Evolutionary conservation across 257 asterid genomes (phyloP), one percentile per base, ranked within the genome.

Genomic region (Penstemon davidsonii): DNA sequence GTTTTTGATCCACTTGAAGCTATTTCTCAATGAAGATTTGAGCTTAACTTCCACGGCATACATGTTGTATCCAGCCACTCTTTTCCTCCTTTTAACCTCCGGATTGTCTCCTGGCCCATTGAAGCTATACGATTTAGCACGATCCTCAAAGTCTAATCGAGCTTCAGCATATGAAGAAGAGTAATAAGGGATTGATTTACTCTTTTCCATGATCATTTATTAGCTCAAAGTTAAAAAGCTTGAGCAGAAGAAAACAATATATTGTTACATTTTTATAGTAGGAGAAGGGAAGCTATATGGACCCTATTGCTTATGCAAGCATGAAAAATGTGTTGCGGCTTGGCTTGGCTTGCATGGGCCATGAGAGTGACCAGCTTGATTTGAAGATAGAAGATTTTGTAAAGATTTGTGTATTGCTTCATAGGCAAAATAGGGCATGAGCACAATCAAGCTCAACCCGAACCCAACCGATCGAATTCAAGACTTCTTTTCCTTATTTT

Each of bases 1-100:
- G 83, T 78, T 87, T 86, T 90, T 92, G 81, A 90, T 85, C 97
- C 98, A 92, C 83, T 87, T 92, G 69, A 90, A 84, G 80, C 97
- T 88, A 87, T 76, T 90, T 61, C 90, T 88, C 45, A 92, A 65
- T 2, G 97, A 88, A n/a, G 92, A 83, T 70, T 88, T 88, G 62
- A 92, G 75, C 85, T 86, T 92, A 78, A 90, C 96, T 80, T 92
- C 98, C 75, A 82, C 13, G 25, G 91, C 62, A 65, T 81, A 90
- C 95, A 78, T 88, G 69, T 88, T 92, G 67, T 92, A 92, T 33
- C 75, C 71, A 33, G 98, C 96, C 73, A 92, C 89, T 73, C 98
- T 86, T 71, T 79, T 88, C 82, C 82, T 85, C 78, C 98, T 88
- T 84, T 86, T 85, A 69, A 69, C 75, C 81, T 92, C 97, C 0